These are phyloP conservation scores for Mallotus japonicus DNA, from an alignment of 441 rosid species.

Conservation along the genomic window DNA sequence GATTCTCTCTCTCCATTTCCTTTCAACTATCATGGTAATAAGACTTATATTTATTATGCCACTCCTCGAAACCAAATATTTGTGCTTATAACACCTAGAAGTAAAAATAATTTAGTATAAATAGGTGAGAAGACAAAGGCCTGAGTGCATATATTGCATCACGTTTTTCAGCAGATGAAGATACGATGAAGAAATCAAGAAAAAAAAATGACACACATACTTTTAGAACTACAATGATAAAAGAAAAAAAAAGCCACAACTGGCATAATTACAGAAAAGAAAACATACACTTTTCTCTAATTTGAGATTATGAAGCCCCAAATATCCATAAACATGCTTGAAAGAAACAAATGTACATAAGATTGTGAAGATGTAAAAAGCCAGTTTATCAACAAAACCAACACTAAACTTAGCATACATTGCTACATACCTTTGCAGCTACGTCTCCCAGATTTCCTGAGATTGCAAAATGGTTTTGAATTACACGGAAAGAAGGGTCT, in stretches of 20 bases:
- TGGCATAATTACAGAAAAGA: not conserved
- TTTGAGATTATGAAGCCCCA: not conserved
- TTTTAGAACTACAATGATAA: conserved; percentile 2
- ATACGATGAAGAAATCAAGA: not conserved
- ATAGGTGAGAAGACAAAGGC: too few relatives aligned
- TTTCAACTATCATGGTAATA: not conserved
- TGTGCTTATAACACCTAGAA: too few relatives aligned
- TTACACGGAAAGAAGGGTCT: conserved; percentile 95
- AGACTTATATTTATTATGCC: too few relatives aligned
- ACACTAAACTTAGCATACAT: not conserved
- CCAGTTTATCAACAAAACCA: not conserved
- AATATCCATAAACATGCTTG: not conserved
- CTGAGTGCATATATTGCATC: too few relatives aligned
- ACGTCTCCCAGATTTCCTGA: conserved; percentile 90
- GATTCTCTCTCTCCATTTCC: not conserved
- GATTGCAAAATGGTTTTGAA: conserved; percentile 86
- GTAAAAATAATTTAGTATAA: too few relatives aligned
- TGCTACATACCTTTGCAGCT: conserved; percentile 80
- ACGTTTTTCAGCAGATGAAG: too few relatives aligned
- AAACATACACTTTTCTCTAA: not conserved
- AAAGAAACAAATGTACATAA: not conserved
- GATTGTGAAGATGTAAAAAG: not conserved
- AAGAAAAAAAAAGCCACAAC: not conserved
- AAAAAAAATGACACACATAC: not conserved
- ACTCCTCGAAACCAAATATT: not conserved